Percentiles rank a stretch among this genome's conserved stretches.
Conservation (phyloP, 768 basidiomycete genomes). For the Hypsizygus marmoreus region DNA sequence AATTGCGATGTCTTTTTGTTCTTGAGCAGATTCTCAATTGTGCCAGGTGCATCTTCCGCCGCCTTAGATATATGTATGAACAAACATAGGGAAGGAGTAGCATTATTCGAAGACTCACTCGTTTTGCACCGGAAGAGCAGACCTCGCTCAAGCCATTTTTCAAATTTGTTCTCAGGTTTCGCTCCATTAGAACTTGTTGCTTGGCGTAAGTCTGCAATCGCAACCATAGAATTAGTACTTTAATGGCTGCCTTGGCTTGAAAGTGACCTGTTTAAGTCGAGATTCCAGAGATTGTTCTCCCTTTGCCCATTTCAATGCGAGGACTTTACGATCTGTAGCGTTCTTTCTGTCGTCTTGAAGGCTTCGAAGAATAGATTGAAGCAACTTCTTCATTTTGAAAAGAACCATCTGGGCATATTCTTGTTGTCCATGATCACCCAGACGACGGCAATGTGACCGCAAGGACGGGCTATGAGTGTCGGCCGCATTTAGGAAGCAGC, state of each 20-base stretch:
- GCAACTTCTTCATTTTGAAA: neutral
- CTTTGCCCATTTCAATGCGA: slow-evolving; percentile 2
- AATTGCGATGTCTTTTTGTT: neutral
- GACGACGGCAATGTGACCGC: neutral
- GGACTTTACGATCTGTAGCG: slow-evolving; percentile 1
- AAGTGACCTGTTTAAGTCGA: neutral
- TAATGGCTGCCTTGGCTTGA: neutral
- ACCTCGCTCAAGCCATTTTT: neutral
- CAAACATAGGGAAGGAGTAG: neutral
- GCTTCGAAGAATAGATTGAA: neutral
- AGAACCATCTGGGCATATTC: slow-evolving; percentile 2
- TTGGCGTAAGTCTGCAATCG: neutral
- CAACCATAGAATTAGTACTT: neutral
- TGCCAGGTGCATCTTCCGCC: neutral
- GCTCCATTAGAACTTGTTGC: neutral
- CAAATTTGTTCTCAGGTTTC: slow-evolving; percentile 1
- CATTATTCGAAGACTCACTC: too few species aligned
- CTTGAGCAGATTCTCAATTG: neutral
- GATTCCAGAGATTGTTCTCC: neutral
- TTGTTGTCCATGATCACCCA: neutral
- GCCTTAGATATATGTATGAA: slow-evolving; percentile 3
- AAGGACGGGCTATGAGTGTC: slow-evolving; percentile 6
- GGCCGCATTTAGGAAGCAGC: neutral
- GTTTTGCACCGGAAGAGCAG: neutral
- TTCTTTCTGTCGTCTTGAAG: slow-evolving; percentile 2